Evolutionary conservation across 192 early-diverging fungal species (phyloP), one percentile per base, ranked within the genome.

Genomic region (Podochytrium sp.): DNA sequence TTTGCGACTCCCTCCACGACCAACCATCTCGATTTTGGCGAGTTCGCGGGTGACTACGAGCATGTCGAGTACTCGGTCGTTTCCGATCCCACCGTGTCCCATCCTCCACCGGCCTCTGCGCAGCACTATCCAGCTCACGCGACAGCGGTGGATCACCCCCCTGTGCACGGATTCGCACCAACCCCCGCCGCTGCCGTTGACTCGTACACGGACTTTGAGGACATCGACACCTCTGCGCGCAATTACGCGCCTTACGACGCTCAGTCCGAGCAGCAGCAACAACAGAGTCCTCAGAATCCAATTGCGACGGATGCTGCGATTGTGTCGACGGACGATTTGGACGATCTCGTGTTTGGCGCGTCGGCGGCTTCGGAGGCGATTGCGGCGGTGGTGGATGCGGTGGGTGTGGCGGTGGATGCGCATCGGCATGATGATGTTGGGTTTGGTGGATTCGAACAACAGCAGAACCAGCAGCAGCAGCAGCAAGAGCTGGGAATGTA

Each of bases 301-400:
- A 37, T 29, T 37, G 5, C 16, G 12, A 35, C 32, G 6, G 60
- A 37, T 12, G 14, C 4, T 6, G 25, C 32, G 16, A 47, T 47
- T 47, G 43, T 7, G 43, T 47, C 43, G 56, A 23, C 32, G 35
- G 67, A 55, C 35, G 67, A 70, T 16, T 29, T 70, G 47, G 67
- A 70, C 34, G 67, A 70, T 29, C 33, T 70, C 12, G 67, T 70
- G 12, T 70, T 55, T 70, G 67, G 67, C 27, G 12, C 56, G 10
- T 20, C 56, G 12, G 23, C 12, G 10, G 23, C 25, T 30, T 7
- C 27, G 12, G 6, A 7, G 10, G 23, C 56, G 12, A 12, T 25
- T 23, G 37, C 63, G 7, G 42, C 47, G 6, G 42, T 4, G 1
- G 40, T 43, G 47, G 14, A 27, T 27, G 20, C 55, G 16, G 10